Base-by-base conservation (phyloP, 345 rosid species). In the Leavenworthia alabamica region DNA sequence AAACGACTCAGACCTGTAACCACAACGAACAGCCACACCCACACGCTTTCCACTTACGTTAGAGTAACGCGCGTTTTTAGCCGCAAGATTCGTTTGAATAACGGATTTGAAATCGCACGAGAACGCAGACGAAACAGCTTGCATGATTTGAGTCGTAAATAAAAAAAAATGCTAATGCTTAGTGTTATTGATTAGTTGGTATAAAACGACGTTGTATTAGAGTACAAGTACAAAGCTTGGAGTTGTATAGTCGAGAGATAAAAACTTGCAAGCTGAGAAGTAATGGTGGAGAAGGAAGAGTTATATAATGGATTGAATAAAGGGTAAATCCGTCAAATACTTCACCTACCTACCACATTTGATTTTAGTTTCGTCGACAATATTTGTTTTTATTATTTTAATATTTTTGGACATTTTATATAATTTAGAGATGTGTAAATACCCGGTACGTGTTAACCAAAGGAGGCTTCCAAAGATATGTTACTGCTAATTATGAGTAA, bases 1-100 rank as follows among this genome's bases (percentile, higher is more conserved):
- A 39, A 74, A 73, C 5, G 89, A 48, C 40, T 84, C 90, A 20
- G 91, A 64, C 20, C 79, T 68, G 71, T 79, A 64, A 16, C 77
- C 31, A 57, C 84, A 67, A 23, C 60, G 52, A 52, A 68, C 41
- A 35, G 67, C n/a, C n/a, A n/a, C n/a, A n/a, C n/a, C n/a, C n/a
- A 2, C 47, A 52, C 61, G 67, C 48, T 52, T 68, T 26, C 26
- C 54, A 6, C 51, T 51, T 6, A 15, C 39, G 47, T 60, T 61
- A 43, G 40, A 4, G 1, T 10, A 60, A 60, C 67, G 73, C 29
- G 40, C 55, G 33, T 9, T 68, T 3, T 51, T 52, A 37, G 19
- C 62, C 47, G 67, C 60, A 43, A 43, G 55, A 68, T 68, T 68
- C 10, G 61, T 53, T 52, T 24, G 60, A 15, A 67, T 12, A 0